Evolutionary conservation across 805 yeast species (phyloP).

Genomic region (Lachancea lanzarotensis): DNA sequence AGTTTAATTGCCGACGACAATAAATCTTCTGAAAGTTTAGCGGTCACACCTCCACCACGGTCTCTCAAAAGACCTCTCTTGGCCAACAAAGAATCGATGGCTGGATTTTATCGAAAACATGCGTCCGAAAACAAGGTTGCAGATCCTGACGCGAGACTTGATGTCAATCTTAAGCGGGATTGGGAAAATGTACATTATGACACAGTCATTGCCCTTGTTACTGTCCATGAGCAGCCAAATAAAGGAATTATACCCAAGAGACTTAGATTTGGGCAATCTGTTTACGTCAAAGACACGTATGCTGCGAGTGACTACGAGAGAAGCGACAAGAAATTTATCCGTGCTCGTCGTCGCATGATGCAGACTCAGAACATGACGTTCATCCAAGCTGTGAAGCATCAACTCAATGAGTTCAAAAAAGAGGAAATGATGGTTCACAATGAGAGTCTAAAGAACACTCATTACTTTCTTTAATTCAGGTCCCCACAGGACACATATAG

Average conservation of each 20-base stretch:
- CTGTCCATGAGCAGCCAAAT: background rate
- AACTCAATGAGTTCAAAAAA: conserved; percentile 57
- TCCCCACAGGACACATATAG: background rate
- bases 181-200: conserved; percentile 23
- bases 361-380: conserved; percentile 14
- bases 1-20: conserved; percentile 11
- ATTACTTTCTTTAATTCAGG: conserved; percentile 39
- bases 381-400: conserved; percentile 45
- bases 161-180: conserved; percentile 16
- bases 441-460: conserved; percentile 53
- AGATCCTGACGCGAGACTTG: conserved; percentile 9
- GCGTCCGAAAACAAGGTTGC: background rate
- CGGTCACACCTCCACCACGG: conserved; percentile 20
- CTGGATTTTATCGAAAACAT: conserved; percentile 17
- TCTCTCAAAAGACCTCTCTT: conserved; percentile 24
- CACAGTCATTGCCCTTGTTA: background rate
- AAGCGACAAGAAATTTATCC: conserved; percentile 20
- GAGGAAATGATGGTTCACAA: conserved; percentile 65
- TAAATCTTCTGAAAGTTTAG: background rate
- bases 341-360: conserved; percentile 18
- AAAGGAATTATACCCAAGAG: background rate
- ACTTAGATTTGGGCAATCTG: conserved; percentile 20
- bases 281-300: conserved; percentile 27
- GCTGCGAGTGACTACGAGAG: conserved; percentile 26
- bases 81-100: conserved; percentile 16